A percentile compares a stretch with the other conserved stretches of the same genome.
Conservation (phyloP, 345 rosid species). For the Chamaenerion angustifolium region DNA sequence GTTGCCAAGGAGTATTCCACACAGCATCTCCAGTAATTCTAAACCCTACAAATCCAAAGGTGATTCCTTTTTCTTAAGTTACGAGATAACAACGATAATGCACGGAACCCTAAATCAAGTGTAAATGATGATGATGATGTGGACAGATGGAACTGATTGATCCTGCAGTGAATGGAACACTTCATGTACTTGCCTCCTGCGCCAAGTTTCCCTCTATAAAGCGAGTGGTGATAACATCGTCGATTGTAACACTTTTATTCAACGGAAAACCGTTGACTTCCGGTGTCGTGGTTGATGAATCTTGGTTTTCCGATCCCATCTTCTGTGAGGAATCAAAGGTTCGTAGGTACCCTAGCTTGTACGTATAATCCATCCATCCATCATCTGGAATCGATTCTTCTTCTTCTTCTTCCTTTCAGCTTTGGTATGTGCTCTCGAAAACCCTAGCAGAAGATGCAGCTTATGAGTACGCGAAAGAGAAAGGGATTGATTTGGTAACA, state of each 20-base stretch:
- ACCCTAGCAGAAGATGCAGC: constrained; percentile 12
- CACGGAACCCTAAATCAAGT: too few relatives aligned
- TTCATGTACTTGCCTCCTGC: constrained; percentile 20
- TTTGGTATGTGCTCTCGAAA: constrained; percentile 8
- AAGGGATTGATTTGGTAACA: constrained; percentile 8
- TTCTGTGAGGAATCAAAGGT: constrained; percentile 11
- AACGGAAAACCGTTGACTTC: constrained; percentile 10
- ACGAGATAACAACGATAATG: too few relatives aligned
- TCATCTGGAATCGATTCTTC: too few relatives aligned
- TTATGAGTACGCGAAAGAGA: constrained; percentile 1
- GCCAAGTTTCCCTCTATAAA: constrained; percentile 17
- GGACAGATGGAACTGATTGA: constrained; percentile 20
- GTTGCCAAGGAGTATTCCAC: constrained; percentile 20
- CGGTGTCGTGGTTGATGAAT: constrained; percentile 15
- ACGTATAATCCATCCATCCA: too few relatives aligned
- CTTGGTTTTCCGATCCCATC: constrained; percentile 14
- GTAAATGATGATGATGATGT: too few relatives aligned
- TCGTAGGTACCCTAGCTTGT: too few relatives aligned
- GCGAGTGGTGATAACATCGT: constrained; percentile 28
- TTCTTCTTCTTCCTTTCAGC: constrained; percentile 4
- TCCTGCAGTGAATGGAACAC: constrained; percentile 25
- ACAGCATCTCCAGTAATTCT: constrained; percentile 36
- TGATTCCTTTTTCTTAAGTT: constrained; percentile 5
- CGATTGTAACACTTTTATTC: constrained; percentile 12
- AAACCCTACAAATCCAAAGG: constrained; percentile 24